Evolutionary conservation across 2,329 filamentous ascomycete genomes (phyloP).

Genomic region (Ceratocystis alfenasii): DNA sequence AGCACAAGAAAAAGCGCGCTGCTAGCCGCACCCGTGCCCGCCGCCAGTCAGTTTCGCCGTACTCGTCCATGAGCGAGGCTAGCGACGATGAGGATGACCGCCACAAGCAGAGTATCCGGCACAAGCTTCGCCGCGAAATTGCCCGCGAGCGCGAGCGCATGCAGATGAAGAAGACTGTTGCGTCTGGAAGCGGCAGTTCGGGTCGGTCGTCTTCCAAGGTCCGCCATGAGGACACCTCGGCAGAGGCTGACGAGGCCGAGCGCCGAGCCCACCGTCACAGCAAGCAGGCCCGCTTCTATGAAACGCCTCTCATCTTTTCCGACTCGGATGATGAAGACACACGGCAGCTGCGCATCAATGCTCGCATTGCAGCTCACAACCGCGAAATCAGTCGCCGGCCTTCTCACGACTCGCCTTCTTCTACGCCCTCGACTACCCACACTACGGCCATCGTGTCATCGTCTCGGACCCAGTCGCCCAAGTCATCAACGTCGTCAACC

Average conservation of each 20-base stretch:
- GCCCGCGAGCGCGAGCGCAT: conserved; percentile 5
- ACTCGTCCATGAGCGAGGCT: not conserved
- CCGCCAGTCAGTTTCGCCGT: not conserved
- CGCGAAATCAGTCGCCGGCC: conserved; percentile 7
- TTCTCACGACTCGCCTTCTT: not conserved
- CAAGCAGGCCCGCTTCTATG: not conserved
- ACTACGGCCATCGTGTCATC: not conserved
- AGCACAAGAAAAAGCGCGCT: not conserved
- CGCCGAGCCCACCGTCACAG: not conserved
- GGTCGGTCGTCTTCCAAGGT: not conserved
- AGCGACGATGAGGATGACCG: not conserved
- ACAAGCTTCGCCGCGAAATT: conserved; percentile 7
- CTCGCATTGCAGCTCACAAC: conserved; percentile 12
- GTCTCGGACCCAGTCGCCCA: not conserved
- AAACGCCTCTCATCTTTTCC: not conserved
- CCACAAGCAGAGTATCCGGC: not conserved
- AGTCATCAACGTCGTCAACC: not conserved
- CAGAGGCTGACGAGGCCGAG: not conserved
- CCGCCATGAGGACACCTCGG: not conserved
- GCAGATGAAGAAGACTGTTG: not conserved
- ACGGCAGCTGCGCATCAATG: conserved; percentile 3
- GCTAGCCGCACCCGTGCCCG: not conserved
- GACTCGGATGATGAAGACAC: not conserved
- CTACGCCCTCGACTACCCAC: not conserved
- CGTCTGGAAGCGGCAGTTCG: not conserved